A percentile compares a stretch with the other conserved stretches of the same genome.
These are phyloP conservation scores for Coelastrella sp. DNA, from an alignment of 139 green algal genomes.

Conservation along the genomic window DNA sequence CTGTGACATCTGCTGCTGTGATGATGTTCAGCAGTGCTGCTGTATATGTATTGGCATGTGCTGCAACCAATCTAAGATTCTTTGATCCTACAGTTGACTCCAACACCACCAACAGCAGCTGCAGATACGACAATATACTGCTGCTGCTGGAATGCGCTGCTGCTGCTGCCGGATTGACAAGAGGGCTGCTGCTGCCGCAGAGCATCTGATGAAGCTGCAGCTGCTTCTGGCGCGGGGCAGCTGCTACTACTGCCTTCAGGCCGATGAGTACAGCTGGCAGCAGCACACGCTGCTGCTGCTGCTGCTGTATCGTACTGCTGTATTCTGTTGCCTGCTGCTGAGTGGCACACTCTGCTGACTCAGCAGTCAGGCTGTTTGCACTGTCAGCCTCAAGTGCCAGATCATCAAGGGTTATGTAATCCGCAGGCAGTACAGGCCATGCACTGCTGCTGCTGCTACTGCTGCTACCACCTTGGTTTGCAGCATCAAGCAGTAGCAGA, in stretches of 20 bases:
- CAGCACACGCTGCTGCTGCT: constrained; percentile 29
- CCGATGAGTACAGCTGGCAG: constrained; percentile 18
- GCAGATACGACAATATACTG: neutral
- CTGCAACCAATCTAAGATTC: neutral
- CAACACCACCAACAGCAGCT: constrained; percentile 38
- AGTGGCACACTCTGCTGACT: too few relatives aligned
- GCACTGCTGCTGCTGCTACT: neutral
- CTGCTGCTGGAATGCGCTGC: constrained; percentile 32
- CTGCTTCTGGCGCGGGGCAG: neutral
- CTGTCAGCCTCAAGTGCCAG: neutral
- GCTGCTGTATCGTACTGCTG: neutral
- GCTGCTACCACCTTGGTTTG: neutral
- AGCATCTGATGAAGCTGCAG: constrained; percentile 33
- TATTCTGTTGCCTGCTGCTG: neutral
- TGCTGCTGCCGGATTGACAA: neutral
- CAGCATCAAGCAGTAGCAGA: neutral
- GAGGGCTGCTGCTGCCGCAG: constrained; percentile 5
- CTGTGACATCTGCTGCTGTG: constrained; percentile 6
- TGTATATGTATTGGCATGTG: neutral
- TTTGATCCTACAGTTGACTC: neutral
- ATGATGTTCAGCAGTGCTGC: constrained; percentile 8
- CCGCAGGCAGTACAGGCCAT: constrained; percentile 11
- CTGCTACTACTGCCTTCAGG: neutral
- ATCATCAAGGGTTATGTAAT: neutral
- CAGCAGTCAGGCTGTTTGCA: neutral